A percentile compares a stretch with the other conserved stretches of the same genome.
Evolutionary conservation across 2,329 filamentous ascomycete species (phyloP).

Genomic region (Rhytidhysteron rufulum): DNA sequence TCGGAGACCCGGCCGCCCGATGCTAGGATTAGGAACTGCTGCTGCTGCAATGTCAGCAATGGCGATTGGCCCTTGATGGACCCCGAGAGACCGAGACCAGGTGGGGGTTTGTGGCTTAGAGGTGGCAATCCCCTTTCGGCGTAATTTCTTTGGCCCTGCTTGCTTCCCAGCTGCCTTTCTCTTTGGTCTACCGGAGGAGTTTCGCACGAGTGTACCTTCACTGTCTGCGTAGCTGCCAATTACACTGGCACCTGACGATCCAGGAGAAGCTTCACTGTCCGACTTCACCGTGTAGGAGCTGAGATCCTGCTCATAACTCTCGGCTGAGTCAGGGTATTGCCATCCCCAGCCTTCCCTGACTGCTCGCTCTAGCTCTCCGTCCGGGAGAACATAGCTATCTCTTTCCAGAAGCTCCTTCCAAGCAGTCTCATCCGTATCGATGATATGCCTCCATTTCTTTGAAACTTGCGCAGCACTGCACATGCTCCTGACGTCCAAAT

Average conservation of each 20-base stretch:
- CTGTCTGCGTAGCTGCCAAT: conserved; percentile 14
- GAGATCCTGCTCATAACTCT: conserved; percentile 78
- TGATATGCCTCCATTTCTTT: conserved; percentile 84
- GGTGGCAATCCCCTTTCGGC: conserved; percentile 50
- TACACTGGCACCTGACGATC: conserved; percentile 19
- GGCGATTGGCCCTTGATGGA: conserved; percentile 77
- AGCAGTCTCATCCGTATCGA: conserved; percentile 89
- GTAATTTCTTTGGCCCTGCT: conserved; percentile 50
- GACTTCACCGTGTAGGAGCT: conserved; percentile 32
- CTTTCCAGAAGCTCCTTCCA: conserved; percentile 91
- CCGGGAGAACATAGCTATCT: conserved; percentile 74
- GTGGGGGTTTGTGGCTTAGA: conserved; percentile 39
- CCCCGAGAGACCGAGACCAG: conserved; percentile 47
- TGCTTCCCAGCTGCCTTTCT: conserved; percentile 35
- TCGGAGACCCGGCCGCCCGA: conserved; percentile 74
- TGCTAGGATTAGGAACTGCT: conserved; percentile 75
- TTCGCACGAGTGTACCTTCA: conserved; percentile 26
- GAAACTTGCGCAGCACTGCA: conserved; percentile 91
- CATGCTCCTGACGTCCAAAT: conserved; percentile 79
- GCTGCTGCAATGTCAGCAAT: conserved; percentile 80
- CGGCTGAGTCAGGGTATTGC: conserved; percentile 76
- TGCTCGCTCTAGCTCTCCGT: conserved; percentile 79
- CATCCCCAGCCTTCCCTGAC: conserved; percentile 95
- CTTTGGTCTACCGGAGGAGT: conserved; percentile 34
- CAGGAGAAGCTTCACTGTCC: conserved; percentile 35